Evolutionary conservation across 768 basidiomycete species (phyloP).

Genomic region (Rhizopogon vinicolor): DNA sequence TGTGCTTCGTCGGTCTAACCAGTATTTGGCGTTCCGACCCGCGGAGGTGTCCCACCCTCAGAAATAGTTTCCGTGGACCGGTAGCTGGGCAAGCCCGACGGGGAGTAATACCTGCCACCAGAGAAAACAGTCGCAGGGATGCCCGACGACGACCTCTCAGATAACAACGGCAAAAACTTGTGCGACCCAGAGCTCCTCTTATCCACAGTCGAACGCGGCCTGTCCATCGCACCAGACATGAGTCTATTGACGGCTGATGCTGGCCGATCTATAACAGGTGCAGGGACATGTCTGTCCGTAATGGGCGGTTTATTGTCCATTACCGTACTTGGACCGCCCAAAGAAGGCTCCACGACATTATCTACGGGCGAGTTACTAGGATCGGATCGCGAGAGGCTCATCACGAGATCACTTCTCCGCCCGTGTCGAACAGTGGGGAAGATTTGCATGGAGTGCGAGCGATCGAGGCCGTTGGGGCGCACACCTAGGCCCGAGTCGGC

Average conservation of each 20-base stretch:
- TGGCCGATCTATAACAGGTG: constrained; percentile 8
- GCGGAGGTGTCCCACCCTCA: not conserved
- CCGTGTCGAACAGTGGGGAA: constrained; percentile 10
- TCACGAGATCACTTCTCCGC: constrained; percentile 23
- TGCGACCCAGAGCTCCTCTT: constrained; percentile 23
- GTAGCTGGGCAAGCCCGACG: constrained; percentile 5
- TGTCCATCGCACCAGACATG: constrained; percentile 6
- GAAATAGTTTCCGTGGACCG: constrained; percentile 5
- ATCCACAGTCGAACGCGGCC: constrained; percentile 18
- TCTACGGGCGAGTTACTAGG: not conserved
- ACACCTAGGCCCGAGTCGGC: constrained; percentile 26
- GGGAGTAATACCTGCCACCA: constrained; percentile 3
- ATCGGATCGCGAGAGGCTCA: constrained; percentile 14
- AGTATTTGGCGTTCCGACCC: constrained; percentile 5
- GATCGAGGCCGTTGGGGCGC: constrained; percentile 15
- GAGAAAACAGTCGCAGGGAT: constrained; percentile 1
- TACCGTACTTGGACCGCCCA: not conserved
- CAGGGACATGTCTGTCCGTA: not conserved
- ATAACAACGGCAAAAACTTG: constrained; percentile 16
- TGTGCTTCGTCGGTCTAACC: not conserved
- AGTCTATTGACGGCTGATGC: constrained; percentile 21
- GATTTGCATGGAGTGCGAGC: constrained; percentile 15
- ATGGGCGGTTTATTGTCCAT: not conserved
- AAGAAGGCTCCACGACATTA: not conserved
- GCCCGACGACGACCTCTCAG: constrained; percentile 1